Percentiles rank a stretch among this genome's conserved stretches.
Conservation (phyloP, 139 green algal genomes). For the Pleodorina starrii region DNA sequence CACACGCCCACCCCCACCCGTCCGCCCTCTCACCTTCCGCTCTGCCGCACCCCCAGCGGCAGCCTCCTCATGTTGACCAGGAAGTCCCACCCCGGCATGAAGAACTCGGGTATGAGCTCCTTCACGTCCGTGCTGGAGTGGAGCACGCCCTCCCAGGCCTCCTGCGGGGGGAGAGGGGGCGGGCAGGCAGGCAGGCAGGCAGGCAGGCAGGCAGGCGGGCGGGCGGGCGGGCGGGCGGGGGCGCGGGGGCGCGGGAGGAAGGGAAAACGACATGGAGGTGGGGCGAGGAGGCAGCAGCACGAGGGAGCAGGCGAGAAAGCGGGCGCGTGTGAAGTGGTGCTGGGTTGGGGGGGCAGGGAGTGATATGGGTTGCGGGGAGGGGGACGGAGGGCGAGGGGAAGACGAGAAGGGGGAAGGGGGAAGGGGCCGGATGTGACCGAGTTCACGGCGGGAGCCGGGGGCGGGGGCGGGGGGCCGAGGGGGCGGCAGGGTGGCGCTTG, state of each 20-base stretch:
- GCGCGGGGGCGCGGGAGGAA: too few species aligned
- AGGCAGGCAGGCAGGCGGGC: background rate
- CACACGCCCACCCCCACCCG: background rate
- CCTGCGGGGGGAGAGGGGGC: conserved; percentile 14
- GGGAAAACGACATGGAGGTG: background rate
- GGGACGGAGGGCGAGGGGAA: too few species aligned
- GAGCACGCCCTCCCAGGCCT: conserved; percentile 87
- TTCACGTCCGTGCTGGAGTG: conserved; percentile 93
- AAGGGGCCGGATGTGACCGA: too few species aligned
- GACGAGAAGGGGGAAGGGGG: too few species aligned
- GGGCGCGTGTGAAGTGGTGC: background rate
- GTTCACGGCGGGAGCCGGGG: too few species aligned
- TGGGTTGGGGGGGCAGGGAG: background rate
- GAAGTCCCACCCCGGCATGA: conserved; percentile 79
- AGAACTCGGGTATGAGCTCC: conserved; percentile 99
- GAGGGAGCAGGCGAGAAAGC: too few species aligned
- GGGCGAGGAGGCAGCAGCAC: background rate
- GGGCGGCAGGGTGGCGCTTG: too few species aligned
- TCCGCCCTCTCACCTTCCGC: conserved; percentile 60
- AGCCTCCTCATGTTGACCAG: conserved; percentile 83
- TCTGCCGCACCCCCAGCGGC: conserved; percentile 84
- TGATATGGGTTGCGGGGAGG: too few species aligned
- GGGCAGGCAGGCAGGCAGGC: background rate
- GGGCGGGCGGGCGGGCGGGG: too few species aligned
- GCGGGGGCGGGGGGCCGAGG: too few species aligned